These are phyloP conservation scores for Cystobasidium sp. DNA, from an alignment of 1,284 basidiomycete genomes.

Conservation along the genomic window DNA sequence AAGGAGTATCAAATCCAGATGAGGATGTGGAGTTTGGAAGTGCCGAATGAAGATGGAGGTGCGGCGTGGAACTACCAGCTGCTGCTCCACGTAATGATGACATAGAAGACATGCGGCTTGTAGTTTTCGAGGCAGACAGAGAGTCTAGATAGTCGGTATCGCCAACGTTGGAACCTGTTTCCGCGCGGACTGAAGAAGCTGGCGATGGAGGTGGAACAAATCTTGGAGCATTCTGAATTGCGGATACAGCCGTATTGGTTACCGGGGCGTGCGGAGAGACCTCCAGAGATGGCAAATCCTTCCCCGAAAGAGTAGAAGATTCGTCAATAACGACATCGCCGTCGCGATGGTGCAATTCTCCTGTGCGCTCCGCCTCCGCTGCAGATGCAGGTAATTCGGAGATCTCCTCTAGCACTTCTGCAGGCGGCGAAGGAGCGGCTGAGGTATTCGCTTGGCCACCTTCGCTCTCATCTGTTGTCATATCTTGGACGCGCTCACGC, in stretches of 20 bases:
- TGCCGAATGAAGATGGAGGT: conserved; percentile 37
- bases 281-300: conserved; percentile 1
- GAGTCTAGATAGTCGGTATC: conserved; percentile 35
- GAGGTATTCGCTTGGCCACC: neutral
- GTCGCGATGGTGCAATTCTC: conserved; percentile 9
- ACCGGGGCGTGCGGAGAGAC: conserved; percentile 20
- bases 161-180: conserved; percentile 39
- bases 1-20: conserved; percentile 28
- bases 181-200: conserved; percentile 42
- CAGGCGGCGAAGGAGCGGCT: conserved; percentile 29
- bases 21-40: conserved; percentile 14
- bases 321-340: conserved; percentile 25
- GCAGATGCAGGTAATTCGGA: conserved; percentile 36
- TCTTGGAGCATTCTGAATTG: conserved; percentile 14
- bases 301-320: neutral
- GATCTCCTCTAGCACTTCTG: conserved; percentile 34
- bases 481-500: conserved; percentile 43
- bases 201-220: conserved; percentile 44
- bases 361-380: conserved; percentile 35
- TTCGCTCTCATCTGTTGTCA: conserved; percentile 40
- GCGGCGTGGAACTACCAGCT: conserved; percentile 8
- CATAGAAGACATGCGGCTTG: conserved; percentile 38
- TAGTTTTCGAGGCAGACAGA: neutral
- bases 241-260: conserved; percentile 30
- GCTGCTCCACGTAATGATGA: conserved; percentile 19